These are phyloP conservation scores for Trichosporon asahii DNA, from an alignment of 1,284 basidiomycete genomes.

Conservation along the genomic window DNA sequence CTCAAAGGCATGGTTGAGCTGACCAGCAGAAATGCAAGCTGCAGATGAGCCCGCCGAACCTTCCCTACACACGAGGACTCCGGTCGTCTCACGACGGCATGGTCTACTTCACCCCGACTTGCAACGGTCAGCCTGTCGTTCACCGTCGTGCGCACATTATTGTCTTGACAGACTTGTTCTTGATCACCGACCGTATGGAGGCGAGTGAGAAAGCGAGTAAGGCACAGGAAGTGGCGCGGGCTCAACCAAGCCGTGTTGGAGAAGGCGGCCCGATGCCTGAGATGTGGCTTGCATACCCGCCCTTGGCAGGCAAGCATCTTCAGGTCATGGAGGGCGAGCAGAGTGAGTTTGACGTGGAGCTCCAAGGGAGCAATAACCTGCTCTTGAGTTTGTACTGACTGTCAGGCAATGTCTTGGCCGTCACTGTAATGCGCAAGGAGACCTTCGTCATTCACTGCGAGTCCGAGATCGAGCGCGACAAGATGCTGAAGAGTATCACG, in stretches of 20 bases:
- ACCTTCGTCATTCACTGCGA: slow-evolving; percentile 66
- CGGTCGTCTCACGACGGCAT: slow-evolving; percentile 70
- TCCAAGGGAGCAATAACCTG: neutral
- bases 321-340: slow-evolving; percentile 62
- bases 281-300: slow-evolving; percentile 93
- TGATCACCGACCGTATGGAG: slow-evolving; percentile 79
- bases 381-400: slow-evolving; percentile 8
- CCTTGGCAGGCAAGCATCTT: slow-evolving; percentile 89
- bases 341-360: slow-evolving; percentile 35
- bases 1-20: too few species aligned
- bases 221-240: slow-evolving; percentile 43
- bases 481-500: slow-evolving; percentile 68
- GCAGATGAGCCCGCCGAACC: slow-evolving; percentile 77
- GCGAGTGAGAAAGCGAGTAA: slow-evolving; percentile 58
- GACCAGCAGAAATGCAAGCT: slow-evolving; percentile 72
- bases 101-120: slow-evolving; percentile 72
- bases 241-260: slow-evolving; percentile 48
- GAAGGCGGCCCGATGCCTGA: slow-evolving; percentile 63
- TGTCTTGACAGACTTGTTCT: slow-evolving; percentile 86
- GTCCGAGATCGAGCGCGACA: slow-evolving; percentile 63
- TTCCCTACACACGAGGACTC: slow-evolving; percentile 77
- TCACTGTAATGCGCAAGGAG: slow-evolving; percentile 88
- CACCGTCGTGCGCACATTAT: slow-evolving; percentile 79
- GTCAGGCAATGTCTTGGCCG: slow-evolving; percentile 66
- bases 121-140: slow-evolving; percentile 68